Evolutionary conservation across 2,329 filamentous ascomycete species (phyloP).

Genomic region (Colletotrichum cuscutae): DNA sequence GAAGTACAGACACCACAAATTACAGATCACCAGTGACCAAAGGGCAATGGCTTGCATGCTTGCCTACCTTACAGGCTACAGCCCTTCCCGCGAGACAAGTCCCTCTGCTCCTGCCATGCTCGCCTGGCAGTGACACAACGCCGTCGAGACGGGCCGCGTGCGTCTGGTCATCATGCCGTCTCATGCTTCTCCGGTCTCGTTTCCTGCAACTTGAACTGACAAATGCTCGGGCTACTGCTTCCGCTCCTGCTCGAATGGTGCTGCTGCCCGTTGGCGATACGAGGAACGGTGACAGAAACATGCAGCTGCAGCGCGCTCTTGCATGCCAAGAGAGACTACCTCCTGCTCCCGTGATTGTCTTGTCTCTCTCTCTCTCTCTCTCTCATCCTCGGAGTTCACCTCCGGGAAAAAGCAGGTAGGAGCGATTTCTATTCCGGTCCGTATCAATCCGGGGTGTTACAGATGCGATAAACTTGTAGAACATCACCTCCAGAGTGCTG

Average conservation of each 20-base stretch:
- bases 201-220: no score
- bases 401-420: not conserved
- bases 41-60: not conserved
- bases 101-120: no score
- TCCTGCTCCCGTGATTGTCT: not conserved
- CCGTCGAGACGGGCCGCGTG: conserved; percentile 24
- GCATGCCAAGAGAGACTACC: conserved; percentile 13
- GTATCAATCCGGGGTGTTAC: not conserved
- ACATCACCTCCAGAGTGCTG: not conserved
- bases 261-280: conserved; percentile 9
- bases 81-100: not conserved
- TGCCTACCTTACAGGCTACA: not conserved
- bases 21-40: not conserved
- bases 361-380: not conserved
- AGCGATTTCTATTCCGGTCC: not conserved
- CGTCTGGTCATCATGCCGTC: not conserved
- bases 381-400: not conserved
- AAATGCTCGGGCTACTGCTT: not conserved
- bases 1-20: no score
- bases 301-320: not conserved
- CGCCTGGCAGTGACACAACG: conserved; percentile 4
- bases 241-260: not conserved
- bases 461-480: no score
- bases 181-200: not conserved
- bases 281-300: not conserved